A percentile compares a stretch with the other conserved stretches of the same genome.
Evolutionary conservation across 2,329 filamentous ascomycete genomes (phyloP).

Genomic region (Dactylellina parvicollis): DNA sequence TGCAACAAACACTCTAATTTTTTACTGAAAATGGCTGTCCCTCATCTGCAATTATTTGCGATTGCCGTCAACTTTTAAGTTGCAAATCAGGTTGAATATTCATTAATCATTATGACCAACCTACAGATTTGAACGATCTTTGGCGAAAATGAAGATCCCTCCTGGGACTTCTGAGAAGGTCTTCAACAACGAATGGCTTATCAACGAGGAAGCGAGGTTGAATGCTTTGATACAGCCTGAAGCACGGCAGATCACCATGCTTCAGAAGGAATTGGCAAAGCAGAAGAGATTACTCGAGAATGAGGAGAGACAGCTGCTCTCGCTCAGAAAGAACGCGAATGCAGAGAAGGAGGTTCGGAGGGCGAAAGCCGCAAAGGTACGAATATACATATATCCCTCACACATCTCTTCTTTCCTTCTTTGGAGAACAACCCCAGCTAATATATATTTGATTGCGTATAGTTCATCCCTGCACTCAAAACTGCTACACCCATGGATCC

Average conservation of each 20-base stretch:
- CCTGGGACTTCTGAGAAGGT: slow-evolving; percentile 55
- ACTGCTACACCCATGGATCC: slow-evolving; percentile 44
- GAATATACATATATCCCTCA: not conserved
- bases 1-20: slow-evolving; percentile 55
- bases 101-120: slow-evolving; percentile 1
- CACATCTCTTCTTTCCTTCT: not conserved
- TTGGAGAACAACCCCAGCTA: not conserved
- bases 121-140: slow-evolving; percentile 50
- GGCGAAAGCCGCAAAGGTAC: slow-evolving; percentile 55
- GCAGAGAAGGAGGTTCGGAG: slow-evolving; percentile 55
- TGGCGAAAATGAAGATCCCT: slow-evolving; percentile 56
- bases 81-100: not conserved
- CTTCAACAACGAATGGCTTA: slow-evolving; percentile 56
- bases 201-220: slow-evolving; percentile 56
- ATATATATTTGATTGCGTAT: not conserved
- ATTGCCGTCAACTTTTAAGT: not conserved
- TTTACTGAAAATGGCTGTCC: slow-evolving; percentile 43
- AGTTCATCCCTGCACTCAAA: slow-evolving; percentile 45
- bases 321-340: slow-evolving; percentile 56
- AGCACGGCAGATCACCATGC: slow-evolving; percentile 55
- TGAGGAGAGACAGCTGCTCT: slow-evolving; percentile 53
- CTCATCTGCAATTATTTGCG: not conserved
- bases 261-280: slow-evolving; percentile 56
- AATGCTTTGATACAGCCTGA: slow-evolving; percentile 56
- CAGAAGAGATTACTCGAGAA: slow-evolving; percentile 54